Conservation (phyloP, 441 rosid genomes). For the Arabidopsis hybrid region DNA sequence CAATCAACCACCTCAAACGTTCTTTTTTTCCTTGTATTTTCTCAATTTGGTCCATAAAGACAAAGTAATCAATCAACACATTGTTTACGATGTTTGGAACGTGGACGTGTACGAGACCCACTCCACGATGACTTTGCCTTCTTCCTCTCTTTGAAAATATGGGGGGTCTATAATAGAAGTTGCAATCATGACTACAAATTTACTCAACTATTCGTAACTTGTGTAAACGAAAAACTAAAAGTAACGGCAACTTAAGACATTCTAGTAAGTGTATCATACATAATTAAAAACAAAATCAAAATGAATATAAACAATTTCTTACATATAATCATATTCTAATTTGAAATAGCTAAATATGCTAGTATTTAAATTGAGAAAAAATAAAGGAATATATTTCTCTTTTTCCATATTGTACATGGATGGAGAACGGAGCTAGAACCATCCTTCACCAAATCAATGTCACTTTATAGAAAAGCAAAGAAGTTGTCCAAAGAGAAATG, state of each 20-base stretch:
- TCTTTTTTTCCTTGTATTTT: not conserved
- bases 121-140: constrained; percentile 28
- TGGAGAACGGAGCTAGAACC: not conserved
- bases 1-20: not conserved
- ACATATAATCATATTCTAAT: no score
- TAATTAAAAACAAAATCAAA: no score
- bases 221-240: not conserved
- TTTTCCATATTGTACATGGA: no score
- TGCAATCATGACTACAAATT: constrained; percentile 10
- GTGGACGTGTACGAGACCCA: constrained; percentile 33
- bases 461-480: constrained; percentile 19
- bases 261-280: no score
- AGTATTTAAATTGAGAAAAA: no score
- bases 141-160: constrained; percentile 9
- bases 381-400: no score
- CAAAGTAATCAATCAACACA: constrained; percentile 22
- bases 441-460: constrained; percentile 5
- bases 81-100: constrained; percentile 23
- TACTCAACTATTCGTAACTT: not conserved
- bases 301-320: no score
- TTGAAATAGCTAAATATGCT: no score
- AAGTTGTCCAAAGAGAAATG: not conserved
- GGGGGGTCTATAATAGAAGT: not conserved
- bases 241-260: not conserved
- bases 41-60: constrained; percentile 11